Percentiles rank a stretch among this genome's conserved stretches.
These are phyloP conservation scores for Fraxinus americana DNA, from an alignment of 257 asterid genomes.

Conservation along the genomic window DNA sequence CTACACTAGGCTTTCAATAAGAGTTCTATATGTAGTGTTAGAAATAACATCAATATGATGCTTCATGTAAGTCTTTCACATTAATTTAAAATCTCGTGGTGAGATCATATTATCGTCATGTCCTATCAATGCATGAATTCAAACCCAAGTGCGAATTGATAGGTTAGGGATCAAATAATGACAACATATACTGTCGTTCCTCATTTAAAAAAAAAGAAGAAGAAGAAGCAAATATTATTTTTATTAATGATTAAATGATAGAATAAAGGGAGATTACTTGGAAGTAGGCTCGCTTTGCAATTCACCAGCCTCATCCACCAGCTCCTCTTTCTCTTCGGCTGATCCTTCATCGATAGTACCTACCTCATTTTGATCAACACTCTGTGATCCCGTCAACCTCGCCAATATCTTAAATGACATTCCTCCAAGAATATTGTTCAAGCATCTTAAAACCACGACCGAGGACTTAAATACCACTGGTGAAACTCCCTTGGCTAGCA, in stretches of 20 bases:
- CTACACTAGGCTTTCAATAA: background rate
- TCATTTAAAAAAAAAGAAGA: too few relatives aligned
- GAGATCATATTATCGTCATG: background rate
- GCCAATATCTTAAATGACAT: conserved; percentile 53
- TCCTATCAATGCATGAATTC: background rate
- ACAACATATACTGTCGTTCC: background rate
- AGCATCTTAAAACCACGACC: conserved; percentile 42
- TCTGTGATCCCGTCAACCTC: conserved; percentile 51
- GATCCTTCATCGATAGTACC: conserved; percentile 29
- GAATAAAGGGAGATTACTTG: conserved; percentile 28
- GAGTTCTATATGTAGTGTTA: background rate
- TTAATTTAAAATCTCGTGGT: background rate
- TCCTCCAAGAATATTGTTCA: conserved; percentile 49
- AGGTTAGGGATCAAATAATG: background rate
- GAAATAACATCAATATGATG: background rate
- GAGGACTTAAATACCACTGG: conserved; percentile 41
- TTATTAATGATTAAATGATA: too few relatives aligned
- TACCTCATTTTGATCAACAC: conserved; percentile 21
- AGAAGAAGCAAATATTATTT: too few relatives aligned
- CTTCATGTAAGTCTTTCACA: background rate
- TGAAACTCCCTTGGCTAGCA: conserved; percentile 40
- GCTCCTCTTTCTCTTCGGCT: conserved; percentile 45
- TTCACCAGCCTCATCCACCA: conserved; percentile 35
- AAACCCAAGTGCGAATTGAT: too few relatives aligned
- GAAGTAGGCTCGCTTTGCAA: conserved; percentile 31